A percentile compares a stretch with the other conserved stretches of the same genome.
Conservation (phyloP, 345 rosid genomes). For the Bruguiera gymnorhiza region DNA sequence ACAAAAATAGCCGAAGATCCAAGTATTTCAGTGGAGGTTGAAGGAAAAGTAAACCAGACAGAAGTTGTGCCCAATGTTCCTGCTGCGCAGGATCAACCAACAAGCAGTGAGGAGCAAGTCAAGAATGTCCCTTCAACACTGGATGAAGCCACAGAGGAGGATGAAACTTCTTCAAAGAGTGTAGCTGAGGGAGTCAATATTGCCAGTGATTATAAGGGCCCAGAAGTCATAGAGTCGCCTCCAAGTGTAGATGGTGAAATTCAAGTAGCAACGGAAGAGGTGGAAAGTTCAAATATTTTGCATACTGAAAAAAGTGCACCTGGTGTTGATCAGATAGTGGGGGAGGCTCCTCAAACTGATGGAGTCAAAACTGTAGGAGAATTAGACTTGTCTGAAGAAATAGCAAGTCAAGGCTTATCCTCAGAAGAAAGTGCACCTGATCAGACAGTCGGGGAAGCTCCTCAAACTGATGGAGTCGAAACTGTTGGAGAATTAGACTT, state of each 20-base stretch:
- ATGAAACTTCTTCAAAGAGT: constrained; percentile 19
- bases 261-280: constrained; percentile 17
- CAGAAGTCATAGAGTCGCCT: constrained; percentile 13
- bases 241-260: constrained; percentile 19
- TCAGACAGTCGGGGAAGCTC: constrained; percentile 24
- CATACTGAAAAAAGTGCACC: constrained; percentile 29
- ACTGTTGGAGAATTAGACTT: constrained; percentile 19
- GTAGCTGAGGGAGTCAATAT: constrained; percentile 10
- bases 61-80: constrained; percentile 32
- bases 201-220: constrained; percentile 15
- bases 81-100: constrained; percentile 26
- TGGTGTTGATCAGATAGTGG: constrained; percentile 18
- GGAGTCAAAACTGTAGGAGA: constrained; percentile 21
- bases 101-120: constrained; percentile 4
- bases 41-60: constrained; percentile 19
- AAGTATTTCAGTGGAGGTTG: constrained; percentile 19
- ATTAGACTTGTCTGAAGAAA: constrained; percentile 32
- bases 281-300: constrained; percentile 19
- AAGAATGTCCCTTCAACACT: not conserved
- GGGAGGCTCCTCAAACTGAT: constrained; percentile 29
- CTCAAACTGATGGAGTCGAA: constrained; percentile 24
- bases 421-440: constrained; percentile 23
- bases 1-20: constrained; percentile 19
- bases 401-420: constrained; percentile 33
- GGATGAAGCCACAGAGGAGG: constrained; percentile 20